A percentile compares a stretch with the other conserved stretches of the same genome.
phyloP scores from a whole-genome alignment of 2,329 filamentous ascomycete genomes.

The Sporothrix curviconia region DNA sequence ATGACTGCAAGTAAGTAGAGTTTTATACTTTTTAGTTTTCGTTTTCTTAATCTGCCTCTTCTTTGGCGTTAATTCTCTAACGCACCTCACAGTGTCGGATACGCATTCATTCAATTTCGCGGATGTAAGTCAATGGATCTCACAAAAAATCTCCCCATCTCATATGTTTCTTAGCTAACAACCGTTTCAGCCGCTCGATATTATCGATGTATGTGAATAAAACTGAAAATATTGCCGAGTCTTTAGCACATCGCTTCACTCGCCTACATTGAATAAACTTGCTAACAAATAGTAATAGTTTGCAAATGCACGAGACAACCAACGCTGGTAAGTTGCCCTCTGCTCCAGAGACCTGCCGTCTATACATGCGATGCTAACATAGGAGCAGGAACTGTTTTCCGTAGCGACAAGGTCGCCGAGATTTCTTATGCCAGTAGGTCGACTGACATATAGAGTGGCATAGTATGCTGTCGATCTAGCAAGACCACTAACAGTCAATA shows the following conservation, averaged over 20 bases:
- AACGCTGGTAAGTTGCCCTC: conserved; percentile 51
- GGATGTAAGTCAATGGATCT: conserved; percentile 63
- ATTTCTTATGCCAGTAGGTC: conserved; percentile 88
- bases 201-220: conserved; percentile 53
- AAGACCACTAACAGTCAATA: conserved; percentile 31
- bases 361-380: conserved; percentile 7
- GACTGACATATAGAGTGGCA: too few species aligned
- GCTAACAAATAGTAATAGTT: conserved; percentile 49
- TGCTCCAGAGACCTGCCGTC: too few species aligned
- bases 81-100: conserved; percentile 68
- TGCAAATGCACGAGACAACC: conserved; percentile 61
- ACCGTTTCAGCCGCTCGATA: conserved; percentile 58
- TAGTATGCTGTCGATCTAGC: too few species aligned
- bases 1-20: conserved; percentile 68
- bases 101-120: conserved; percentile 96
- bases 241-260: too few species aligned
- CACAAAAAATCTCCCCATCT: too few species aligned
- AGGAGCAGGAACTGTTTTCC: conserved; percentile 65
- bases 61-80: too few species aligned
- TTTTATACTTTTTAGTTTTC: not conserved
- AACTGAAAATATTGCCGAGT: not conserved
- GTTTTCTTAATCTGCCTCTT: not conserved
- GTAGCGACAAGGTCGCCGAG: conserved; percentile 77
- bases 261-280: not conserved
- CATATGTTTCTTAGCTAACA: conserved; percentile 9